Evolutionary conservation across 331 rosid species (phyloP).

Genomic region (Quercus tomentella): DNA sequence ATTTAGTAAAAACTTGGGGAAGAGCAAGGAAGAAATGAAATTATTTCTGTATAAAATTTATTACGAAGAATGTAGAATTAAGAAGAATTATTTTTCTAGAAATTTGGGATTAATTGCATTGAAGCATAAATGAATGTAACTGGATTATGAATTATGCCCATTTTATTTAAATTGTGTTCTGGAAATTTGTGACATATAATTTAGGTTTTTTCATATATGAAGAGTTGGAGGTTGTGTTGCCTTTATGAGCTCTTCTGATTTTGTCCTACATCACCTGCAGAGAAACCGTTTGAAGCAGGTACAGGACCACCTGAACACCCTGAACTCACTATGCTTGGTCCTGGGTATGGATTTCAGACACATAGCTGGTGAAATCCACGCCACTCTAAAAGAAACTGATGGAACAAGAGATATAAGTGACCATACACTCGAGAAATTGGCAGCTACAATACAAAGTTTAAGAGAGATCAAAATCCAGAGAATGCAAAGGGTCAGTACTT

Average conservation of each 20-base stretch:
- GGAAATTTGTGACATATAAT: neutral
- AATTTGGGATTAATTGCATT: neutral
- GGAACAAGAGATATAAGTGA: slow-evolving; percentile 28
- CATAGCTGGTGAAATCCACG: slow-evolving; percentile 20
- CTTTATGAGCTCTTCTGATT: neutral
- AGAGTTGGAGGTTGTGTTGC: neutral
- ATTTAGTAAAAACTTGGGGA: neutral
- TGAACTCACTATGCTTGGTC: slow-evolving; percentile 36
- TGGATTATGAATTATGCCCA: neutral
- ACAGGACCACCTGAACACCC: slow-evolving; percentile 30
- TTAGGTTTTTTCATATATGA: neutral
- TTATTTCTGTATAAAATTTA: neutral
- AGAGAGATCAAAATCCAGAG: slow-evolving; percentile 34
- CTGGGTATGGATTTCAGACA: slow-evolving; percentile 37
- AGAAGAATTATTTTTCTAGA: neutral
- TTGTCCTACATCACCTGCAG: slow-evolving; percentile 26
- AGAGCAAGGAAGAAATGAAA: neutral
- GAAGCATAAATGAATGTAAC: neutral
- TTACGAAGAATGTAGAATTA: neutral
- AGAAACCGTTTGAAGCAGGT: slow-evolving; percentile 44
- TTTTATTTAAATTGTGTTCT: neutral
- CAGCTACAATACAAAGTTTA: slow-evolving; percentile 31
- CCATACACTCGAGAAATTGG: slow-evolving; percentile 24
- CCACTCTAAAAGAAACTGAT: neutral
- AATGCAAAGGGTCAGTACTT: slow-evolving; percentile 45